Conservation (phyloP, 139 green algal species). For the Chlamydomonas eustigma region DNA sequence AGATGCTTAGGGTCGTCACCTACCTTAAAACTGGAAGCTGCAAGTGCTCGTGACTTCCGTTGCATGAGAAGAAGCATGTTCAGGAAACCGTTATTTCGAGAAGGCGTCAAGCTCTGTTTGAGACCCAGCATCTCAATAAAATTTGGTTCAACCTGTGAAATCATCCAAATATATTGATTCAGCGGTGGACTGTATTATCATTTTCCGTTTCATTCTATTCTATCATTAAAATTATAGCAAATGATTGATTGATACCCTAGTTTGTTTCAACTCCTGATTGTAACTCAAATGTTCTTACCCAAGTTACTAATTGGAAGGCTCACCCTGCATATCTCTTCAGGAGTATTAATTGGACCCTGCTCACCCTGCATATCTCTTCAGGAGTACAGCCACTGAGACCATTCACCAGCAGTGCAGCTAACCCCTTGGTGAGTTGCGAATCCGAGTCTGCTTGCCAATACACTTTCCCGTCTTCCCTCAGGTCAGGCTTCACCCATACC, state of each 20-base stretch:
- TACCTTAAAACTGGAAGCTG: no score
- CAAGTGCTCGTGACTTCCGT: slow-evolving; percentile 23
- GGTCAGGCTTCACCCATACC: slow-evolving; percentile 89
- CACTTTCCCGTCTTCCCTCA: slow-evolving; percentile 69
- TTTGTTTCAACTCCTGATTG: slow-evolving; percentile 43
- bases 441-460: slow-evolving; percentile 94
- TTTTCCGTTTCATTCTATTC: no score
- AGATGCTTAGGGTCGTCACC: no score
- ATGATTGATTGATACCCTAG: slow-evolving; percentile 70
- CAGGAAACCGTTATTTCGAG: slow-evolving; percentile 96
- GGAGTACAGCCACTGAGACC: slow-evolving; percentile 70
- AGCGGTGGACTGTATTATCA: no score
- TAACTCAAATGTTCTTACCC: no score
- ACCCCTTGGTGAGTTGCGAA: slow-evolving; percentile 93
- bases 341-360: not conserved
- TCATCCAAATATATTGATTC: no score
- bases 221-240: no score
- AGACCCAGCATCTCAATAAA: slow-evolving; percentile 93
- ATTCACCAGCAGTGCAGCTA: slow-evolving; percentile 86
- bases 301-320: no score
- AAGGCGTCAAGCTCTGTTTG: slow-evolving; percentile 92
- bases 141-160: slow-evolving; percentile 54
- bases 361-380: not conserved
- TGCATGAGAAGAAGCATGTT: slow-evolving; percentile 81
- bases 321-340: not conserved